Evolutionary conservation across 805 yeast species (phyloP).

Genomic region (Candida ipomoeae): DNA sequence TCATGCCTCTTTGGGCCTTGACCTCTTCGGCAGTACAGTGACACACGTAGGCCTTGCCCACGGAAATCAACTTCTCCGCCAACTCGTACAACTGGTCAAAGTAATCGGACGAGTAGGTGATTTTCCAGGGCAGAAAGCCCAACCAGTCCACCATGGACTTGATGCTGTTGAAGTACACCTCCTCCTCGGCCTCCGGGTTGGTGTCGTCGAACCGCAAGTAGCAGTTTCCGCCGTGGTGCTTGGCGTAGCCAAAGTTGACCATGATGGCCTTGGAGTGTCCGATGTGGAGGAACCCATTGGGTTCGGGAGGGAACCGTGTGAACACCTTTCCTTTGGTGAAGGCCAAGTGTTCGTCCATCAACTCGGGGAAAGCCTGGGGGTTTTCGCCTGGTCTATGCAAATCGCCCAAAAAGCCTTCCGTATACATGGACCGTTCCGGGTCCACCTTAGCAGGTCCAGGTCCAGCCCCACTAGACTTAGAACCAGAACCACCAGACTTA

Average conservation of each 20-base stretch:
- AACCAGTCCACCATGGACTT: conserved; percentile 86
- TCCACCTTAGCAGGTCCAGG: conserved; percentile 17
- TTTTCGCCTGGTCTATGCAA: conserved; percentile 94
- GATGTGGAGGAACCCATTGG: conserved; percentile 94
- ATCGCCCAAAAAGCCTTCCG: conserved; percentile 93
- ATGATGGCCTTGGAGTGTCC: conserved; percentile 98
- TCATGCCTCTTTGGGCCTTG: conserved; percentile 83
- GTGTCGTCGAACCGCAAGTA: conserved; percentile 95
- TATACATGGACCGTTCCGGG: conserved; percentile 69
- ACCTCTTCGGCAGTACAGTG: conserved; percentile 92
- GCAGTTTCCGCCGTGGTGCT: conserved; percentile 79
- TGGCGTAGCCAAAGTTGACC: conserved; percentile 97
- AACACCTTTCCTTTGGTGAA: conserved; percentile 78
- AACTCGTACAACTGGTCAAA: conserved; percentile 83
- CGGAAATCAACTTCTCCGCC: conserved; percentile 74
- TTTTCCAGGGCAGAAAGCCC: conserved; percentile 90
- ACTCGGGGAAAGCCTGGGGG: conserved; percentile 83
- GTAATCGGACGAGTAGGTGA: conserved; percentile 94
- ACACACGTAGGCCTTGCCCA: conserved; percentile 83
- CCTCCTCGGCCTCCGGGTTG: conserved; percentile 98
- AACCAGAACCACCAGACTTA: no score
- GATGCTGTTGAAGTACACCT: conserved; percentile 80
- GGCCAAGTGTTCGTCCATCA: conserved; percentile 74
- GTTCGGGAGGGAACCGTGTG: conserved; percentile 98
- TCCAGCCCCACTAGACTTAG: no score